These are phyloP conservation scores for Haplosporangium sp. DNA, from an alignment of 371 early-diverging fungal genomes.

Conservation along the genomic window DNA sequence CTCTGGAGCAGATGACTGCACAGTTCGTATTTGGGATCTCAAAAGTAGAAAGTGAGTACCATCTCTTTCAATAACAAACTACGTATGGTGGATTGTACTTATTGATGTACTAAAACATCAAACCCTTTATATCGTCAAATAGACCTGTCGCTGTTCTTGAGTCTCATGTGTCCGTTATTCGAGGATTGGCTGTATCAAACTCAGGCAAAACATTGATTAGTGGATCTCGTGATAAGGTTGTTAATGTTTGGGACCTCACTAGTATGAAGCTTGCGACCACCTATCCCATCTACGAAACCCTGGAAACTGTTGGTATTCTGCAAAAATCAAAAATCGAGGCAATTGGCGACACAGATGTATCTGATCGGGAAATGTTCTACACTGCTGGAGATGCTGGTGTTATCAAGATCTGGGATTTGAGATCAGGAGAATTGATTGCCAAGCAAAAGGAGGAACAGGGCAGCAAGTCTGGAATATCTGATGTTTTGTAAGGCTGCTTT, in stretches of 20 bases:
- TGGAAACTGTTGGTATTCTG: slow-evolving; percentile 82
- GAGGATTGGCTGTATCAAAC: slow-evolving; percentile 84
- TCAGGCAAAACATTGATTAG: slow-evolving; percentile 84
- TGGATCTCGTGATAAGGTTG: slow-evolving; percentile 95
- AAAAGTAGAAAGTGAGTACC: slow-evolving; percentile 67
- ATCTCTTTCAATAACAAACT: too few species aligned
- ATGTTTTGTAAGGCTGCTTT: slow-evolving; percentile 63
- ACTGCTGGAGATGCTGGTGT: slow-evolving; percentile 86
- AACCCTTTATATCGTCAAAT: neutral
- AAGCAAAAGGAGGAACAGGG: slow-evolving; percentile 71
- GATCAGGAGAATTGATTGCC: slow-evolving; percentile 69
- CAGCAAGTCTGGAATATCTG: slow-evolving; percentile 75
- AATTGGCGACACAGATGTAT: slow-evolving; percentile 57
- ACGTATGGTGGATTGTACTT: too few species aligned
- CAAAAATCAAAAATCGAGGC: slow-evolving; percentile 50
- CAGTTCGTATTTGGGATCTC: slow-evolving; percentile 92
- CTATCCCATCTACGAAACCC: slow-evolving; percentile 85
- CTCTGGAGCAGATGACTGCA: slow-evolving; percentile 92
- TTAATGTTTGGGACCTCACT: slow-evolving; percentile 91
- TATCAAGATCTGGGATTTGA: slow-evolving; percentile 80
- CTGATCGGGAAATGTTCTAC: slow-evolving; percentile 71
- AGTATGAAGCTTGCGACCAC: slow-evolving; percentile 80
- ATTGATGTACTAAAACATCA: neutral
- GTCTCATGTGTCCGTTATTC: slow-evolving; percentile 92
- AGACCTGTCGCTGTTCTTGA: slow-evolving; percentile 82